Evolutionary conservation across 495 filamentous ascomycete species (phyloP), one percentile per base, ranked within the genome.

Genomic region (Penicillium waksmanii): DNA sequence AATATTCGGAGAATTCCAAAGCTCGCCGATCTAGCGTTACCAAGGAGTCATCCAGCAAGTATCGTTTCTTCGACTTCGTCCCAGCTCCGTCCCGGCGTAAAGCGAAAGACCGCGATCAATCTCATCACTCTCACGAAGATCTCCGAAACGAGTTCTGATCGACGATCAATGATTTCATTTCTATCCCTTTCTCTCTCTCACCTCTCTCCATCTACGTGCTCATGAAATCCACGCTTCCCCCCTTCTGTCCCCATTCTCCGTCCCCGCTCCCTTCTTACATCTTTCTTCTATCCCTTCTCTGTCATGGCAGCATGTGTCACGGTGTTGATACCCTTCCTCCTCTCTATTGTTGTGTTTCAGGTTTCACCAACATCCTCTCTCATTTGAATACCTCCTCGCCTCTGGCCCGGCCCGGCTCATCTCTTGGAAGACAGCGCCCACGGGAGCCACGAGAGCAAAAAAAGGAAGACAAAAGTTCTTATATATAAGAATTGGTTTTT

Each of bases 301-400:
- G 44, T 70, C 62, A 51, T 59, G 57, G 49, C 58, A 77, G 73
- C 75, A 77, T 80, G 73, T 73, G 58, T 73, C 71, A 74, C 72
- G 75, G 76, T 80, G 74, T 79, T 78, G 78, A 79, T 80, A 79
- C 77, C 77, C 78, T 76, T 66, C 44, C 51, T 50, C 51, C 55
- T 63, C 53, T 55, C 62, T 63, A 60, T 35, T 19, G 35, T 55
- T 58, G 42, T 67, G 52, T 64, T 60, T 65, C 57, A 43, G 47
- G 36, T 23, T 51, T 47, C 55, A 48, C 46, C 34, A 50, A 44
- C 15, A 13, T 55, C 35, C 44, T 33, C 23, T 40, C 31, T 25
- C 49, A 57, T 31, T 8, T 38, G 15, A 38, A 49, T 52, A 61
- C 47, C 27, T 38, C 53, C 46, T 27, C 23, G 19, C 21, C 6